Evolutionary conservation across 805 yeast genomes (phyloP).

Genomic region (Pichia nakasei): DNA sequence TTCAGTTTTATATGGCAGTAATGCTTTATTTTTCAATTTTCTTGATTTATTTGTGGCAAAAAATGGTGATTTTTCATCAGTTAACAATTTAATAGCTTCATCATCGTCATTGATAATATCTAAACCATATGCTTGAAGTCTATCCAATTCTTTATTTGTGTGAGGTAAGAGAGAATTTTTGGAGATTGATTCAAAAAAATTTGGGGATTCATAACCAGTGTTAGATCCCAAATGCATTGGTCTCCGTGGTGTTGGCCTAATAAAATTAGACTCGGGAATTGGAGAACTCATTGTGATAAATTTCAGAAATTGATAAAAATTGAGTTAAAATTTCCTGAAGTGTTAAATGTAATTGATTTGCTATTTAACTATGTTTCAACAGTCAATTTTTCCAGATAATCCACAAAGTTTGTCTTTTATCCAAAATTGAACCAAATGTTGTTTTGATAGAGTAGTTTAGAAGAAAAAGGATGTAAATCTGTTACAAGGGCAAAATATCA

Average conservation of each 20-base stretch:
- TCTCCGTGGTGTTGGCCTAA: slow-evolving; percentile 8
- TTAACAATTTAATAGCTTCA: slow-evolving; percentile 18
- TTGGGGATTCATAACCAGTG: background rate
- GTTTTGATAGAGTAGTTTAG: background rate
- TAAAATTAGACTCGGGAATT: slow-evolving; percentile 5
- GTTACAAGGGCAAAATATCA: too few relatives aligned
- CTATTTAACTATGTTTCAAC: too few relatives aligned
- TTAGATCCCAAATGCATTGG: slow-evolving; percentile 3
- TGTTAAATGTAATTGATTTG: too few relatives aligned
- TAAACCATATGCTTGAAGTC: slow-evolving; percentile 31
- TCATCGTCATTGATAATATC: slow-evolving; percentile 50
- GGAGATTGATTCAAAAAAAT: background rate
- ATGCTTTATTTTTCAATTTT: slow-evolving; percentile 17
- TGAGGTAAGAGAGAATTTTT: slow-evolving; percentile 2
- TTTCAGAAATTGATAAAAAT: too few relatives aligned
- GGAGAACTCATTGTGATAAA: slow-evolving; percentile 16
- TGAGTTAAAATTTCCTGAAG: too few relatives aligned
- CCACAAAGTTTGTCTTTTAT: too few relatives aligned
- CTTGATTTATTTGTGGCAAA: slow-evolving; percentile 17
- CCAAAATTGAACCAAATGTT: too few relatives aligned
- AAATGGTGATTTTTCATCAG: slow-evolving; percentile 17
- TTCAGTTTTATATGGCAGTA: slow-evolving; percentile 70
- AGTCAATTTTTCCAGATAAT: too few relatives aligned
- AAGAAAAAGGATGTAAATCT: too few relatives aligned
- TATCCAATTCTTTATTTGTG: slow-evolving; percentile 13